phyloP scores from a whole-genome alignment of 176 grass and related monocot genomes.

The Thalia dealbata region DNA sequence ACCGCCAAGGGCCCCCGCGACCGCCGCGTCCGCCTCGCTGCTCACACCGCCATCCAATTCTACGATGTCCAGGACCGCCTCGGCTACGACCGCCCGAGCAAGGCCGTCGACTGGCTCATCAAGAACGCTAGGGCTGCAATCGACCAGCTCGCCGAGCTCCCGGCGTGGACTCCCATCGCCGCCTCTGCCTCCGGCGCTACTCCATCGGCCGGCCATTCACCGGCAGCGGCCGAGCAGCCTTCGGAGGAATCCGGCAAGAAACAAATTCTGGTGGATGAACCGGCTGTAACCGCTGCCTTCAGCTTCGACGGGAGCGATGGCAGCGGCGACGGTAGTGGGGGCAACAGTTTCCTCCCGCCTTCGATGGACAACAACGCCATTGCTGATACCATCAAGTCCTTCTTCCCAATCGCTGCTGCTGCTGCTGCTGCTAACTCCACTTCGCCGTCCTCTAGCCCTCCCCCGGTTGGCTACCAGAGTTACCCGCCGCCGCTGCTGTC shows the following conservation, averaged over 20 bases:
- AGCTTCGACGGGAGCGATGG: background rate
- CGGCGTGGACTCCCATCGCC: background rate
- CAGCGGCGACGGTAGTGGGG: background rate
- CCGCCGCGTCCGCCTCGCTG: conserved; percentile 1
- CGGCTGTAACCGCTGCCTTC: background rate
- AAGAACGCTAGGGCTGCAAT: conserved; percentile 1
- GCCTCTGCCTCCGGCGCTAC: background rate
- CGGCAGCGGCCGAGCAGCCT: background rate
- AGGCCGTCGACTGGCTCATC: conserved; percentile 7
- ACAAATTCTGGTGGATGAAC: background rate
- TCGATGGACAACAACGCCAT: background rate
- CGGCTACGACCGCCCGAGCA: conserved; percentile 6
- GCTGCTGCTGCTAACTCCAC: background rate
- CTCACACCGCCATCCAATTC: conserved; percentile 6
- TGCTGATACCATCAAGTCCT: conserved; percentile 2
- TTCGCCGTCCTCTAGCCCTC: background rate
- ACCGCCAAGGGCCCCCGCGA: conserved; percentile 1
- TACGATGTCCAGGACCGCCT: conserved; percentile 8
- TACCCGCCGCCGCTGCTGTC: conserved; percentile 48
- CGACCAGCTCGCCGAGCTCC: background rate
- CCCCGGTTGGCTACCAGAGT: background rate
- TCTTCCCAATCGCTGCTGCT: background rate
- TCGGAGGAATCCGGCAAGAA: background rate
- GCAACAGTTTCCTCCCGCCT: background rate
- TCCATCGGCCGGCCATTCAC: background rate